Evolutionary conservation across 225 moss, liverwort and hornwort genomes (phyloP), one percentile per base, ranked within the genome.

Genomic region (Polytrichum commune): DNA sequence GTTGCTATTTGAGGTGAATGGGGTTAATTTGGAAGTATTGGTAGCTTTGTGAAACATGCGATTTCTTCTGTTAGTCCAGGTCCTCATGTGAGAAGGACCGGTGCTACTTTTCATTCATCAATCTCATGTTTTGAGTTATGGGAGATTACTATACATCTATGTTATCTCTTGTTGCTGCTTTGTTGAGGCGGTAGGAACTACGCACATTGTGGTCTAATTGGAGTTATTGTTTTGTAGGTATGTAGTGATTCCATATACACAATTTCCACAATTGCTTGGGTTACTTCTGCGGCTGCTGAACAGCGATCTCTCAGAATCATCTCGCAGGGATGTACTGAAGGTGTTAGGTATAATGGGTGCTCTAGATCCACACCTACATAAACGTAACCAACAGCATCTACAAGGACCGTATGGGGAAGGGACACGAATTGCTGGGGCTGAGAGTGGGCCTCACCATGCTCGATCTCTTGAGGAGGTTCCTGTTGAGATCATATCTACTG

Each of bases 341-440:
- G 93, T 98, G 16, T 84, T 98, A 76, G 98, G 98, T 66, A 98
- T 98, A 69, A 89, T 98, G 87, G 98, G 98, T 71, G 98, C 98
- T 64, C 83, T 98, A 53, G 98, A 98, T 82, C 98, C 98, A 29
- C 98, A 95, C 67, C 78, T 78, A 69, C 98, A 95, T 76, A 98
- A 98, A 74, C 92, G 87, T 64, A 98, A 98, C 65, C 93, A 95
- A 74, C 80, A 84, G 77, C 67, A 77, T 65, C 88, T 93, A 8
- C 95, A 88, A 81, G 92, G 90, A 58, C 60, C 84, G 64, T 88
- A 94, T 68, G 91, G 88, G 64, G 97, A 95, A 69, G 90, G 84
- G 69, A 75, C 84, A 68, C 86, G 97, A 67, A 79, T 85, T 26
- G 75, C 83, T 19, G 91, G 81, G 30, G 46, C 88, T 69, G 97